Conservation (phyloP, 108 stramenopile species). For the Fragilariopsis cylindrus region DNA sequence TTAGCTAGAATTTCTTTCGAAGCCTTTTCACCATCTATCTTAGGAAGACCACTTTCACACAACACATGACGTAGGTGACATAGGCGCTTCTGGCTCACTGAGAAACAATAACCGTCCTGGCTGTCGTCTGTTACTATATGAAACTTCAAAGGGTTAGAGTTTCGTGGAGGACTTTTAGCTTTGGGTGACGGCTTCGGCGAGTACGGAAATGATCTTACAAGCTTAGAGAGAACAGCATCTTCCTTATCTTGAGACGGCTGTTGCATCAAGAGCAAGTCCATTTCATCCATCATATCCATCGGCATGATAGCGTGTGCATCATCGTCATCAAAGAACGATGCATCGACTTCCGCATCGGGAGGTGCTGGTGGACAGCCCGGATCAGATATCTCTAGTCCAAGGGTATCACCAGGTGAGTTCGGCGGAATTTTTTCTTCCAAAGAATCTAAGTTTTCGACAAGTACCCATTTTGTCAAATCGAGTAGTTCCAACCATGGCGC, state of each 20-base stretch:
- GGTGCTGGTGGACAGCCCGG: conserved; percentile 45
- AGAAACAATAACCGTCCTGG: conserved; percentile 74
- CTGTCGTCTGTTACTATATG: conserved; percentile 66
- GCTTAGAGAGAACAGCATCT: conserved; percentile 35
- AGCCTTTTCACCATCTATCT: conserved; percentile 59
- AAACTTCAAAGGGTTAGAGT: conserved; percentile 62
- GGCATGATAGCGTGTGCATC: conserved; percentile 46
- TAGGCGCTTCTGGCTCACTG: conserved; percentile 74
- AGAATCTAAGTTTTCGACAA: conserved; percentile 46
- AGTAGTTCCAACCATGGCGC: conserved; percentile 96
- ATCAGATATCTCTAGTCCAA: not conserved
- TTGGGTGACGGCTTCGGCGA: conserved; percentile 28
- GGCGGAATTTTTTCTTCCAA: conserved; percentile 15
- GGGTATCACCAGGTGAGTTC: conserved; percentile 8
- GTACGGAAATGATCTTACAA: conserved; percentile 25
- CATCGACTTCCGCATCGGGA: conserved; percentile 48
- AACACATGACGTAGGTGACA: conserved; percentile 69
- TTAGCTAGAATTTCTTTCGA: conserved; percentile 69
- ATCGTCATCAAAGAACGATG: conserved; percentile 46
- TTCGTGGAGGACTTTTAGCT: conserved; percentile 8
- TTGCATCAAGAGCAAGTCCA: conserved; percentile 64
- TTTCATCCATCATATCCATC: conserved; percentile 58
- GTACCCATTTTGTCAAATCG: conserved; percentile 92
- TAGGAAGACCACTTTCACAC: conserved; percentile 70
- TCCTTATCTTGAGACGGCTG: conserved; percentile 51